A percentile compares a stretch with the other conserved stretches of the same genome.
These are phyloP conservation scores for Porcisia hertigi DNA, from an alignment of 208 protist genomes.

Conservation along the genomic window DNA sequence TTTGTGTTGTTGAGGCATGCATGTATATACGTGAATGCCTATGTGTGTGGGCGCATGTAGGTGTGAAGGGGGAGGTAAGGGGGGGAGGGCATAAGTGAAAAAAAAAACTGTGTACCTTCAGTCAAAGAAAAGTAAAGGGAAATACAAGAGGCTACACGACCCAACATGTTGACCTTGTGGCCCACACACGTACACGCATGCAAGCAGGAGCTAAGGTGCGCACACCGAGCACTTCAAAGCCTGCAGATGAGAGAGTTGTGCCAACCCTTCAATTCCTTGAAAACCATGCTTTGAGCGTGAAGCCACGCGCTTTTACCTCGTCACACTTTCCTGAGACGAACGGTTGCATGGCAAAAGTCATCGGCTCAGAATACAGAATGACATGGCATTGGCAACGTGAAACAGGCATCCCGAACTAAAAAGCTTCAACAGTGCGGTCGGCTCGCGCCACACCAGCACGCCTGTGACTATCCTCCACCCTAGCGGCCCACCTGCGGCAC, in stretches of 20 bases:
- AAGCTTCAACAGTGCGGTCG: not conserved
- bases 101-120: not conserved
- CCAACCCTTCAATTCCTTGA: not conserved
- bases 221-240: not conserved
- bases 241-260: not conserved
- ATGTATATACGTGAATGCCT: no score
- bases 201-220: not conserved
- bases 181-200: not conserved
- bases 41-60: no score
- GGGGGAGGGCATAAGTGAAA: not conserved
- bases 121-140: not conserved
- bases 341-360: not conserved
- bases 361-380: not conserved
- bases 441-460: not conserved
- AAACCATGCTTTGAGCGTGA: not conserved
- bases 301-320: not conserved
- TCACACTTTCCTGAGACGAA: no score
- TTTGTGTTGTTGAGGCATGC: not conserved
- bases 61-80: no score
- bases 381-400: not conserved
- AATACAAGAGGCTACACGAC: constrained; percentile 2
- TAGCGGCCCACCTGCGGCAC: no score
- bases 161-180: not conserved
- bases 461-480: not conserved
- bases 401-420: constrained; percentile 3